Percentiles rank a stretch among this genome's conserved stretches.
These are phyloP conservation scores for Phragmites australis DNA, from an alignment of 176 grass and related monocot species.

Conservation along the genomic window DNA sequence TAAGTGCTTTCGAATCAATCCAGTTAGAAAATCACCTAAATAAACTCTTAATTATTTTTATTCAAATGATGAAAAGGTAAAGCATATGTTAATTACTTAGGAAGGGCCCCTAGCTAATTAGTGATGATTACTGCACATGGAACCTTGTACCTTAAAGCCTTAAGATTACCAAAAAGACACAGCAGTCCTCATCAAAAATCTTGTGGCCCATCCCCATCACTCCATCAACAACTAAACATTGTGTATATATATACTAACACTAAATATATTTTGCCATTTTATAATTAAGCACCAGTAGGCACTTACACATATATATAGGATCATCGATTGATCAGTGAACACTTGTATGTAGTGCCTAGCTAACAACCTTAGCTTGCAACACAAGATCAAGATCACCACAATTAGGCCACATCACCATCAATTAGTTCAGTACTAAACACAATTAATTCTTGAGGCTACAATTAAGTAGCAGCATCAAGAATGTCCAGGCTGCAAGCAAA, in stretches of 20 bases:
- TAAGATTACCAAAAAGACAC: slow-evolving; percentile 46
- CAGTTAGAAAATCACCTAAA: not conserved
- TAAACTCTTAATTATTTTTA: not conserved
- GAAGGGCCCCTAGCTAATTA: slow-evolving; percentile 26
- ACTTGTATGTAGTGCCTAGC: not conserved
- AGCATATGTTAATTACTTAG: not conserved
- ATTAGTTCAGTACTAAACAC: not conserved
- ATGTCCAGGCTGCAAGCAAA: slow-evolving; percentile 70
- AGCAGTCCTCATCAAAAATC: not conserved
- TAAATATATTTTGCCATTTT: not conserved
- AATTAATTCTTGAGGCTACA: not conserved
- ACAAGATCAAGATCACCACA: not conserved
- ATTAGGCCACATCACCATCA: not conserved
- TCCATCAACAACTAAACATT: slow-evolving; percentile 26
- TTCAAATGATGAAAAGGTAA: not conserved
- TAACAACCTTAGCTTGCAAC: slow-evolving; percentile 33
- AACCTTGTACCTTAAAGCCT: slow-evolving; percentile 43
- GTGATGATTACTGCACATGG: slow-evolving; percentile 58
- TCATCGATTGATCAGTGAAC: not conserved
- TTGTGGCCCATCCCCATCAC: slow-evolving; percentile 44
- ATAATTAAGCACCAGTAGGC: not conserved
- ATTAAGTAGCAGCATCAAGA: slow-evolving; percentile 4
- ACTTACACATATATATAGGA: slow-evolving; percentile 36
- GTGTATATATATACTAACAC: not conserved
- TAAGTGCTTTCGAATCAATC: not conserved